Conservation (phyloP, 2,329 filamentous ascomycete species). For the Ophiostoma sp. region DNA sequence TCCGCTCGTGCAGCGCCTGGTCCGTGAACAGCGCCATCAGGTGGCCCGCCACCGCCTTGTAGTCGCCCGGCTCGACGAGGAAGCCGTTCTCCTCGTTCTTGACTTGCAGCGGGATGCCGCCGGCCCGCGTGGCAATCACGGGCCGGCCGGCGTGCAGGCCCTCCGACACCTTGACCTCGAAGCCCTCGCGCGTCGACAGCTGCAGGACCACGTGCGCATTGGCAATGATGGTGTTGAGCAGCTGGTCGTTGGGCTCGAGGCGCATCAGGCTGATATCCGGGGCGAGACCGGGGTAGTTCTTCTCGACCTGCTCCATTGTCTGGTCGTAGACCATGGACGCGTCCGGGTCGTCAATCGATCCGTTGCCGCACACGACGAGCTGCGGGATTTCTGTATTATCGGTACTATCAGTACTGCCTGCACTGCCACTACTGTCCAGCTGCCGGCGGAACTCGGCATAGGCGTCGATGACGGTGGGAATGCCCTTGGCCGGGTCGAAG, state of each 20-base stretch:
- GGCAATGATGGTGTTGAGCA: slow-evolving; percentile 70
- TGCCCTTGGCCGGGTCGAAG: slow-evolving; percentile 79
- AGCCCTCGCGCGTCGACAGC: slow-evolving; percentile 74
- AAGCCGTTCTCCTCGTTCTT: slow-evolving; percentile 67
- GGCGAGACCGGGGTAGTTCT: slow-evolving; percentile 55
- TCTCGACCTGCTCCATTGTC: slow-evolving; percentile 62
- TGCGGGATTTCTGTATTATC: slow-evolving; percentile 52
- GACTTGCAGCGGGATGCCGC: slow-evolving; percentile 77
- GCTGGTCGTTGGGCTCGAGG: slow-evolving; percentile 70
- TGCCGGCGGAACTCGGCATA: slow-evolving; percentile 67
- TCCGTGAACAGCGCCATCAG: slow-evolving; percentile 63
- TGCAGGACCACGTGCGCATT: slow-evolving; percentile 70
- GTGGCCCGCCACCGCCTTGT: slow-evolving; percentile 61
- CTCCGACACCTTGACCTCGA: slow-evolving; percentile 83
- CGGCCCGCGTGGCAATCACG: slow-evolving; percentile 67
- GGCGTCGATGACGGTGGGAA: slow-evolving; percentile 68
- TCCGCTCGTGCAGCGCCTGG: slow-evolving; percentile 57
- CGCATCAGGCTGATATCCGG: slow-evolving; percentile 69
- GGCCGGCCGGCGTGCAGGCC: slow-evolving; percentile 75
- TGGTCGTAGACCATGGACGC: slow-evolving; percentile 66
- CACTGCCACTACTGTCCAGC: slow-evolving; percentile 47
- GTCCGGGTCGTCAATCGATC: slow-evolving; percentile 76
- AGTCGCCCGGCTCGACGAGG: slow-evolving; percentile 66
- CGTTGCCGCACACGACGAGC: slow-evolving; percentile 72
- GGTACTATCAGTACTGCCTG: too few species aligned